Conservation (phyloP, 1,139 yeast genomes). For the Taiozyma onychis region DNA sequence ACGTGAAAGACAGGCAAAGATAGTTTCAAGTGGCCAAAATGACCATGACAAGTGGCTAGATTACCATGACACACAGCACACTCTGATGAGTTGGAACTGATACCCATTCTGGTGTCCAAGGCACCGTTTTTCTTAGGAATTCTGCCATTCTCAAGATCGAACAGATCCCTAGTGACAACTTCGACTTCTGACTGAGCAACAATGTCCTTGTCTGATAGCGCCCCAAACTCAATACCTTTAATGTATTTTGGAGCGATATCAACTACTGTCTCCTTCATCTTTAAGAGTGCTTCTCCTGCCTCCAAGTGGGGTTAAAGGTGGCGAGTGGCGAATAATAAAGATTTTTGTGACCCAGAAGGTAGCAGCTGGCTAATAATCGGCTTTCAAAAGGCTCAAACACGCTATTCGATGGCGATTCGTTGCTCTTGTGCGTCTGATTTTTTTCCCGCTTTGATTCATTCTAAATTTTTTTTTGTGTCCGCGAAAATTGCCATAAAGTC, state of each 20-base stretch:
- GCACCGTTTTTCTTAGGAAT: constrained; percentile 81
- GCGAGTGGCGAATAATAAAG: constrained; percentile 2
- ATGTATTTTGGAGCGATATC: constrained; percentile 89
- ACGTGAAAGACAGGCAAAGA: constrained; percentile 97
- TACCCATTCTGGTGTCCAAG: constrained; percentile 89
- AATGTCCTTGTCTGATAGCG: constrained; percentile 85
- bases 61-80: constrained; percentile 92
- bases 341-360: constrained; percentile 22
- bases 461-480: neutral
- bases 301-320: neutral
- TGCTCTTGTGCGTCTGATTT: neutral
- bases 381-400: neutral
- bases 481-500: neutral
- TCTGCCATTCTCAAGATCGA: constrained; percentile 84
- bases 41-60: constrained; percentile 95
- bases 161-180: constrained; percentile 84
- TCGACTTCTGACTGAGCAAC: constrained; percentile 94
- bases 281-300: neutral
- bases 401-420: neutral
- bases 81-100: constrained; percentile 75
- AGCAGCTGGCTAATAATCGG: constrained; percentile 7
- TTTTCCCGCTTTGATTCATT: neutral
- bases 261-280: constrained; percentile 34
- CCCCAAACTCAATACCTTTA: constrained; percentile 89
- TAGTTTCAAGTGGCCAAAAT: constrained; percentile 89